Evolutionary conservation across 805 yeast genomes (phyloP).

Genomic region (Saccharomycopsis javanensis): DNA sequence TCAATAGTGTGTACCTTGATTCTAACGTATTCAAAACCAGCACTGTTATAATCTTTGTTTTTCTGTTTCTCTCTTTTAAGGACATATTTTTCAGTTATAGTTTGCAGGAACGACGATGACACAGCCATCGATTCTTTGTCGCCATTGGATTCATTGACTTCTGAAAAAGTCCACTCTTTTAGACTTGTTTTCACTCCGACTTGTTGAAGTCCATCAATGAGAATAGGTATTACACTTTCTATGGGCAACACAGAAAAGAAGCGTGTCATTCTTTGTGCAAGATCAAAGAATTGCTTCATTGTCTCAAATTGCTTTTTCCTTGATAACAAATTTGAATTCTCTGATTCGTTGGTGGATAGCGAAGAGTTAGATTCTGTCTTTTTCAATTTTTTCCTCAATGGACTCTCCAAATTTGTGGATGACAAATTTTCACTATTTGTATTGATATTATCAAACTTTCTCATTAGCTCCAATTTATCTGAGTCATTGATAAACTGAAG

Average conservation of each 20-base stretch:
- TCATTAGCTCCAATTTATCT: slow-evolving; percentile 5
- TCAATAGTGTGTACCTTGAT: slow-evolving; percentile 34
- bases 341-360: not conserved
- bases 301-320: slow-evolving; percentile 5
- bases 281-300: slow-evolving; percentile 22
- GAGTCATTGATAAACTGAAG: slow-evolving; percentile 34
- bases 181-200: slow-evolving; percentile 29
- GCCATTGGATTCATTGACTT: slow-evolving; percentile 1
- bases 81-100: not conserved
- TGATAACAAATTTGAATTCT: not conserved
- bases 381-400: slow-evolving; percentile 6
- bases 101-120: not conserved
- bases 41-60: not conserved
- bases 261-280: slow-evolving; percentile 40
- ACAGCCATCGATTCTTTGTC: slow-evolving; percentile 5
- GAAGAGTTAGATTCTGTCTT: not conserved
- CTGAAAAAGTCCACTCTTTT: not conserved
- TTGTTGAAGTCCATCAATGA: slow-evolving; percentile 34
- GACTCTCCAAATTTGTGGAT: slow-evolving; percentile 5
- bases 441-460: not conserved
- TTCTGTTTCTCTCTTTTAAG: not conserved
- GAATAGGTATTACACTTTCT: slow-evolving; percentile 33
- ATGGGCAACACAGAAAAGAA: slow-evolving; percentile 39
- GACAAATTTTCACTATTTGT: slow-evolving; percentile 4
- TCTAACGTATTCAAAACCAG: slow-evolving; percentile 29